Base-by-base conservation (phyloP, 306 rosid genomes). In the Gastrolobium bilobum region DNA sequence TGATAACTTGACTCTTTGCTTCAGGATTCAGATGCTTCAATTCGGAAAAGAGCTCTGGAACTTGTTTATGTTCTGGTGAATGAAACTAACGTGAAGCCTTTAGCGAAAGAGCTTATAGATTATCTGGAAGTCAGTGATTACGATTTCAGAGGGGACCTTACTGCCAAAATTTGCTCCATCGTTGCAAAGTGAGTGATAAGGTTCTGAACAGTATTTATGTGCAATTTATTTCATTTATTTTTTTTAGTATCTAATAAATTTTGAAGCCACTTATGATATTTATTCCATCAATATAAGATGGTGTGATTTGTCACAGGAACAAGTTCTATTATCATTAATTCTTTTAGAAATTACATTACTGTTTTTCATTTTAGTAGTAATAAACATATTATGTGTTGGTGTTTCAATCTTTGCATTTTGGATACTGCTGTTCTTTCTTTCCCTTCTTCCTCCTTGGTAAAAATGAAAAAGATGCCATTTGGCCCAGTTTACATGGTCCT, bases 21-120 rank as follows among this genome's bases (percentile, higher is more conserved):
- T 78, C 92, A 95, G 98, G 99, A 95, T 88, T 84, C 89, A 74
- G 99, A 95, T 79, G 98, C 98, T 74, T 91, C 98, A 77, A 93
- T 95, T 81, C 89, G 94, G 66, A 95, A 95, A 88, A 91, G 98
- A 86, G 99, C 99, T 44, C 98, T 95, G 81, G 99, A 93, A 84
- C 99, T 95, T 87, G 97, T 91, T 67, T 95, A 91, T 59, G 84
- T 87, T 83, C 90, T 95, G 83, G 85, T 95, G 73, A 95, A 95
- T 65, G 99, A 90, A 74, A 91, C 83, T 86, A 95, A 90, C 75
- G 98, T 91, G 85, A 95, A 89, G 86, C 88, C 96, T 80, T 87
- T 95, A 48, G 91, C 91, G 10, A 91, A 93, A 90, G 99, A 95
- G 82, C 90, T 95, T 11, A 82, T 95, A 84, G 99, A 93, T 48